These are phyloP conservation scores for Brassica hybrid DNA, from an alignment of 441 rosid genomes.

Conservation along the genomic window DNA sequence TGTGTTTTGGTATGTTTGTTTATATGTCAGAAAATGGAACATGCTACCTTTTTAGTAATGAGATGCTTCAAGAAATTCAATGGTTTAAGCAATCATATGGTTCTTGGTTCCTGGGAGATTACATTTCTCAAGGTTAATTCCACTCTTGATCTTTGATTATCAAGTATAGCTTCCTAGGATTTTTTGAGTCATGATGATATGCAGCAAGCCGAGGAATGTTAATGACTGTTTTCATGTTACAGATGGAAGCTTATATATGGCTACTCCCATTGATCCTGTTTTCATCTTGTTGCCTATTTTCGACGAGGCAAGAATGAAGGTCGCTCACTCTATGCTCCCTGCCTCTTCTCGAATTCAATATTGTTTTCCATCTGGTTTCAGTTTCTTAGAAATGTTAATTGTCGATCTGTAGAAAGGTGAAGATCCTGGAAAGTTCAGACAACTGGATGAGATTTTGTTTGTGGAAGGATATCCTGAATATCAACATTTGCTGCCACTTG, in stretches of 20 bases:
- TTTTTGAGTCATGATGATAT: not conserved
- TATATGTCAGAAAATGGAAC: slow-evolving; percentile 52
- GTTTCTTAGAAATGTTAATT: no score
- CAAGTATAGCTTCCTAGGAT: not conserved
- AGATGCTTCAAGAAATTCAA: slow-evolving; percentile 74
- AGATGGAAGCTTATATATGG: slow-evolving; percentile 84
- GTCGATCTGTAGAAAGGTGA: slow-evolving; percentile 68
- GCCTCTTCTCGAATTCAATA: not conserved
- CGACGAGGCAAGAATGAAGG: slow-evolving; percentile 92
- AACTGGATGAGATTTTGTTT: slow-evolving; percentile 78
- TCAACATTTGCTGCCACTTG: slow-evolving; percentile 59
- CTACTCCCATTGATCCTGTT: slow-evolving; percentile 86
- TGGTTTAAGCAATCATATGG: slow-evolving; percentile 82
- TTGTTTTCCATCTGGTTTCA: not conserved
- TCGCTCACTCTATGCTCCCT: slow-evolving; percentile 38
- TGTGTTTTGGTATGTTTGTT: slow-evolving; percentile 13
- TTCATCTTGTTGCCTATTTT: slow-evolving; percentile 81
- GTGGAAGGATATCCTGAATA: slow-evolving; percentile 73
- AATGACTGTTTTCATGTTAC: slow-evolving; percentile 3
- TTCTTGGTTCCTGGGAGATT: slow-evolving; percentile 91
- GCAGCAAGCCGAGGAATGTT: no score
- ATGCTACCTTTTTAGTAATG: slow-evolving; percentile 59
- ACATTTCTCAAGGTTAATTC: slow-evolving; percentile 66
- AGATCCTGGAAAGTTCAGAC: slow-evolving; percentile 89
- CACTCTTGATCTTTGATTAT: not conserved